phyloP scores from a whole-genome alignment of 1,284 basidiomycete genomes.

The Austroboletus novae-zelandiae region DNA sequence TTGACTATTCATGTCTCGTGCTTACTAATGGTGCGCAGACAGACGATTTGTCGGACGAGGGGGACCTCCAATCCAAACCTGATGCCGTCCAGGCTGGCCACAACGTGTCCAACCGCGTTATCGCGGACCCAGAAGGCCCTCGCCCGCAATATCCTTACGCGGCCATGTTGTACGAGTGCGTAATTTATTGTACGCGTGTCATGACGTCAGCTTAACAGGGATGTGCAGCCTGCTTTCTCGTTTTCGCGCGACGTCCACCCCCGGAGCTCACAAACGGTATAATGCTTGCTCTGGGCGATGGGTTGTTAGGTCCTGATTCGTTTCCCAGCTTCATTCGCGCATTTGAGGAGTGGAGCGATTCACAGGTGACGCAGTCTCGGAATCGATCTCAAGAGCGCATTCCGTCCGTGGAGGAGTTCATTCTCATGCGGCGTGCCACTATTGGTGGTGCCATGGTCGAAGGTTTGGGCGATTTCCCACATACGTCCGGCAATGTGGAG shows the following conservation, averaged over 20 bases:
- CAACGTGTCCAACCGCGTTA: slow-evolving; percentile 32
- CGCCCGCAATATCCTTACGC: slow-evolving; percentile 40
- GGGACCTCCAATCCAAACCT: slow-evolving; percentile 39
- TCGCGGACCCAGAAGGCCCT: slow-evolving; percentile 32
- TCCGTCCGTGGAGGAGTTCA: slow-evolving; percentile 43
- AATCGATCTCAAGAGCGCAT: slow-evolving; percentile 39
- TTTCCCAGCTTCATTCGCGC: slow-evolving; percentile 37
- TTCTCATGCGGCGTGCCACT: slow-evolving; percentile 41
- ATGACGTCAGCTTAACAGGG: slow-evolving; percentile 16
- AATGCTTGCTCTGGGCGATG: slow-evolving; percentile 1
- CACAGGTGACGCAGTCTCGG: slow-evolving; percentile 40
- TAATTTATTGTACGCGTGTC: slow-evolving; percentile 4
- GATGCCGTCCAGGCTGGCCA: slow-evolving; percentile 40
- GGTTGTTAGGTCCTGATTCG: slow-evolving; percentile 3
- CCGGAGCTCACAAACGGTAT: slow-evolving; percentile 38
- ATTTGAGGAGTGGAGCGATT: slow-evolving; percentile 39
- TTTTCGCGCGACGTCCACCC: slow-evolving; percentile 38
- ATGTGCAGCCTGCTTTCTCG: slow-evolving; percentile 35
- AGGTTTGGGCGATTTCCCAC: slow-evolving; percentile 28
- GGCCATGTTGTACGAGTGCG: slow-evolving; percentile 42
- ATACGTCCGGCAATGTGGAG: not conserved
- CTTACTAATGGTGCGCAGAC: slow-evolving; percentile 29
- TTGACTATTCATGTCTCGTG: not conserved
- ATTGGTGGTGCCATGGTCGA: slow-evolving; percentile 47
- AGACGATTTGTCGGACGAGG: slow-evolving; percentile 45